phyloP scores from a whole-genome alignment of 176 grass and related monocot genomes.

The Leersia perrieri region DNA sequence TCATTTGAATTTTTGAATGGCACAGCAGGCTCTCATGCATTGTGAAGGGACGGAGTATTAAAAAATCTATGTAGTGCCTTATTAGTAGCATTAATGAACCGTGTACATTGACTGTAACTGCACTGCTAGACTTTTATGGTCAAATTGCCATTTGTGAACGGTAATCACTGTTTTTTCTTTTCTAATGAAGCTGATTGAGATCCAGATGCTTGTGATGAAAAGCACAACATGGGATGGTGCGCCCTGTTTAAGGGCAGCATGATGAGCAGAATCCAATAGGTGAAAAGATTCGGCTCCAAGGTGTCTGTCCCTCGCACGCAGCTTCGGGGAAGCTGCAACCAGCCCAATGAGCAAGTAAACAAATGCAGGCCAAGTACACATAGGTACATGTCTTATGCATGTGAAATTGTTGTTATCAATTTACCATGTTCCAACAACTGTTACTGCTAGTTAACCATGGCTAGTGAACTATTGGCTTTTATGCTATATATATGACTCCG shows the following conservation, averaged over 20 bases:
- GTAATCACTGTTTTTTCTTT: not conserved
- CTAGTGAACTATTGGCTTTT: not conserved
- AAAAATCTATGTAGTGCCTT: not conserved
- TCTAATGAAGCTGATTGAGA: conserved; percentile 14
- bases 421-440: not conserved
- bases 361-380: conserved; percentile 5
- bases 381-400: not conserved
- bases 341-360: conserved; percentile 18
- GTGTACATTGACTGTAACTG: not conserved
- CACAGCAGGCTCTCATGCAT: not conserved
- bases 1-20: not conserved
- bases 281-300: not conserved
- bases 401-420: not conserved
- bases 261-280: conserved; percentile 27
- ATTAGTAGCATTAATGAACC: not conserved
- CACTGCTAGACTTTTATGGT: not conserved
- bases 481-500: not conserved
- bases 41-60: not conserved
- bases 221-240: conserved; percentile 4
- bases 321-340: not conserved
- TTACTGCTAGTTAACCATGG: conserved; percentile 8
- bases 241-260: conserved; percentile 14
- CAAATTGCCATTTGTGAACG: not conserved
- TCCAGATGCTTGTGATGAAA: conserved; percentile 6
- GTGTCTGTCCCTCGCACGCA: not conserved